Conservation (phyloP, 495 filamentous ascomycete species). For the Aspergillus haitiensis region DNA sequence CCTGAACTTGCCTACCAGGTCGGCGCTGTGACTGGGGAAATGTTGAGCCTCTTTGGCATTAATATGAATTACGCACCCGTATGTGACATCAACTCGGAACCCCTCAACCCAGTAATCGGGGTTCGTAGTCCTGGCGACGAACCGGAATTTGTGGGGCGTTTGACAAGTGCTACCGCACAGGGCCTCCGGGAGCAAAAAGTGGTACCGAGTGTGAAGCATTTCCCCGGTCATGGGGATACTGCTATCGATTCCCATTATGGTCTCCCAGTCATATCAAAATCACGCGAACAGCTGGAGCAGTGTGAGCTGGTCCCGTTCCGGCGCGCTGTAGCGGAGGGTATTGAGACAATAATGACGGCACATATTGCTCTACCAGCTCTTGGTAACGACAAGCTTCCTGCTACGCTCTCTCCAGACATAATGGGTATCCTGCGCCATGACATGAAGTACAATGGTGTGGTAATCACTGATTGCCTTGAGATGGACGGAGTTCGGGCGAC, state of each 20-base stretch:
- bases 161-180: constrained; percentile 37
- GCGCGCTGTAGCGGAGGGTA: constrained; percentile 42
- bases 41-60: constrained; percentile 38
- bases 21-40: constrained; percentile 39
- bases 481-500: constrained; percentile 51
- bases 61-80: constrained; percentile 50
- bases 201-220: constrained; percentile 46
- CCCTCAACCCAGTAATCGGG: constrained; percentile 45
- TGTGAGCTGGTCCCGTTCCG: constrained; percentile 46
- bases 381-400: constrained; percentile 34
- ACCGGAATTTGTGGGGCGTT: constrained; percentile 41
- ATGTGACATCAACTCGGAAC: constrained; percentile 48
- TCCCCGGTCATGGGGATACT: constrained; percentile 47
- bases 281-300: constrained; percentile 39
- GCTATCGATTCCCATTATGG: constrained; percentile 47
- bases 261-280: constrained; percentile 40
- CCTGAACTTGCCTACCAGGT: constrained; percentile 40
- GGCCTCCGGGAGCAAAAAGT: constrained; percentile 42
- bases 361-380: constrained; percentile 44
- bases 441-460: constrained; percentile 44
- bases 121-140: constrained; percentile 45
- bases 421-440: constrained; percentile 43
- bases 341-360: constrained; percentile 47
- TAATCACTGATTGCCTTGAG: constrained; percentile 44
- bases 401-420: constrained; percentile 38